Conservation (phyloP, 2,329 filamentous ascomycete species). For the Pseudohalonectria lignicola region DNA sequence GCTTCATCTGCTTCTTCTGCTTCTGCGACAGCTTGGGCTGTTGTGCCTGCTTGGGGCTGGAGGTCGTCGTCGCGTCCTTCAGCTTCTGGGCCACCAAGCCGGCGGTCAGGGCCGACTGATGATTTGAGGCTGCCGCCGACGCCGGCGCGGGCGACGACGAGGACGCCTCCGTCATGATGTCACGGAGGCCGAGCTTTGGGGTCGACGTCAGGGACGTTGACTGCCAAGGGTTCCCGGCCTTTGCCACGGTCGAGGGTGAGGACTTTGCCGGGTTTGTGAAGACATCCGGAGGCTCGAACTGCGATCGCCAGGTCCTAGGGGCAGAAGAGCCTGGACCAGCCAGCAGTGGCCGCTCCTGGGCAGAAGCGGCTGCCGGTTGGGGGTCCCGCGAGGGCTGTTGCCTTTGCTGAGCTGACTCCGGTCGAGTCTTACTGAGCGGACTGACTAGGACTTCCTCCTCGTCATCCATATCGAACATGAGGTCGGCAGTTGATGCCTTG, state of each 20-base stretch:
- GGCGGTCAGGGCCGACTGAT: constrained; percentile 41
- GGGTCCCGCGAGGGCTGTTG: too few relatives aligned
- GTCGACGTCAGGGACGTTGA: constrained; percentile 19
- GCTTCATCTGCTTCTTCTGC: constrained; percentile 83
- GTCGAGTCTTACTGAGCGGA: too few relatives aligned
- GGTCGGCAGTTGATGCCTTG: constrained; percentile 58
- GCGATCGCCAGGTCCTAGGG: too few relatives aligned
- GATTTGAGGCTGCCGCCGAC: too few relatives aligned
- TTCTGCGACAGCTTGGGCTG: constrained; percentile 73
- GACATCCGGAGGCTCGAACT: too few relatives aligned
- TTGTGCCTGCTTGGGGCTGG: constrained; percentile 13
- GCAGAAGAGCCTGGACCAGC: too few relatives aligned
- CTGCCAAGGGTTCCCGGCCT: constrained; percentile 2
- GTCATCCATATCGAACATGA: constrained; percentile 94
- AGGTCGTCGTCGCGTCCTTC: constrained; percentile 20
- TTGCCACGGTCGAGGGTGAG: too few relatives aligned
- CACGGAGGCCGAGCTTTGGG: constrained; percentile 60
- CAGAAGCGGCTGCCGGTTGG: background rate
- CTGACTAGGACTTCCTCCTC: too few relatives aligned
- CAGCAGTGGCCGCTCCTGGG: constrained; percentile 1
- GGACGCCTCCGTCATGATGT: constrained; percentile 58
- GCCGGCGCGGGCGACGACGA: too few relatives aligned
- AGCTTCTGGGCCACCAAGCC: constrained; percentile 39
- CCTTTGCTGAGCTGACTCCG: too few relatives aligned
- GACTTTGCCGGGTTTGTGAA: background rate